Evolutionary conservation across 2,329 filamentous ascomycete species (phyloP).

Genomic region (Diaporthe nobilis): DNA sequence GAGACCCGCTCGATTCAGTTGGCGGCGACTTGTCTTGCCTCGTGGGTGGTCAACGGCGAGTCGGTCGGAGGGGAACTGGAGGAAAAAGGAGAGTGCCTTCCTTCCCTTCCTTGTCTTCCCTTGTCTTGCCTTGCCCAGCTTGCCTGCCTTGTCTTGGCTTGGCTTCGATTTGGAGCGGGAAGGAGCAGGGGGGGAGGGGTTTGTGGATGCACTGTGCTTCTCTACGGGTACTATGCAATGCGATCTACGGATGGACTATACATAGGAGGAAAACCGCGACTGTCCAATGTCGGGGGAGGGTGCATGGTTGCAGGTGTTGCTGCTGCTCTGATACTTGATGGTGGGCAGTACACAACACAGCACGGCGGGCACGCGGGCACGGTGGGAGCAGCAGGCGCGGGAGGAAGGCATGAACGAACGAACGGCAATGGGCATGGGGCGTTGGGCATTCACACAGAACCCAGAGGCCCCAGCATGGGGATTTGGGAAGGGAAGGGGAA

Average conservation of each 20-base stretch:
- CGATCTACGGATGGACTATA: conserved; percentile 1
- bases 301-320: neutral
- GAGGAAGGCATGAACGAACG: conserved; percentile 14
- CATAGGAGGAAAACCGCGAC: neutral
- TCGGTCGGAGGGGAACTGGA: conserved; percentile 3
- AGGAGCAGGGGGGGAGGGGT: conserved; percentile 28
- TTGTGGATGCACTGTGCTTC: conserved; percentile 26
- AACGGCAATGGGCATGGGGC: conserved; percentile 12
- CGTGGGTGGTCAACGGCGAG: conserved; percentile 21
- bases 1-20: conserved; percentile 29
- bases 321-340: neutral
- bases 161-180: conserved; percentile 17
- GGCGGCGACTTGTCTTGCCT: conserved; percentile 30
- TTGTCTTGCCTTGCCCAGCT: conserved; percentile 7
- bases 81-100: conserved; percentile 8
- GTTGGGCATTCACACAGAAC: conserved; percentile 26
- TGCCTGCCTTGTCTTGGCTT: conserved; percentile 20
- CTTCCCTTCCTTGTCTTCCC: conserved; percentile 8
- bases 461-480: conserved; percentile 6
- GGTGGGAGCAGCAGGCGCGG: neutral
- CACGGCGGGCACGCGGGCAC: neutral
- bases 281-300: neutral
- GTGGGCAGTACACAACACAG: neutral
- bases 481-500: conserved; percentile 14
- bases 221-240: conserved; percentile 13